Conservation (phyloP, 306 rosid species). For the Acacia crassicarpa region DNA sequence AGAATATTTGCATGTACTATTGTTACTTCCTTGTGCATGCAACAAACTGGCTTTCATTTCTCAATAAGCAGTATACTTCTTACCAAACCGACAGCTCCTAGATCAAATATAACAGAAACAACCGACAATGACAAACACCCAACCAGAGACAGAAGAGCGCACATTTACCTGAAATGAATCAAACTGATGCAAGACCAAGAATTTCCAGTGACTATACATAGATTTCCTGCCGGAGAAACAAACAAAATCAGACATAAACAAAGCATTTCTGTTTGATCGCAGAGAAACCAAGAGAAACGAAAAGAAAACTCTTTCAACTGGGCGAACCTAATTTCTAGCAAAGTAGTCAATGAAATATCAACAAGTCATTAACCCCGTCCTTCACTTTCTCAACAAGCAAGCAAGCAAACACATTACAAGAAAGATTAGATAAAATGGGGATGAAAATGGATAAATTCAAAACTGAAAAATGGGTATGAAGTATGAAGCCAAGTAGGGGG, state of each 20-base stretch:
- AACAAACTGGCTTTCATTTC: conserved; percentile 1
- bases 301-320: conserved; percentile 13
- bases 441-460: conserved; percentile 27
- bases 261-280: conserved; percentile 28
- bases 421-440: conserved; percentile 14
- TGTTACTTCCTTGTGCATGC: neutral
- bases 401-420: conserved; percentile 18
- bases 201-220: conserved; percentile 11
- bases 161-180: conserved; percentile 45
- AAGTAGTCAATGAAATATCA: conserved; percentile 35
- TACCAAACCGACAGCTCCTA: conserved; percentile 17
- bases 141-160: neutral
- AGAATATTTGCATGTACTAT: neutral
- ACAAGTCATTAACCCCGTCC: conserved; percentile 34
- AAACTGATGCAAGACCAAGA: conserved; percentile 33
- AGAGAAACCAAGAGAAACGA: conserved; percentile 7
- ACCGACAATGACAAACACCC: conserved; percentile 3
- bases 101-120: conserved; percentile 23
- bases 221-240: conserved; percentile 27
- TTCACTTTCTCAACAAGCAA: conserved; percentile 42
- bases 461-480: conserved; percentile 13
- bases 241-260: conserved; percentile 9
- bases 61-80: conserved; percentile 9
- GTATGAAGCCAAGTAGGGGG: neutral
- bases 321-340: conserved; percentile 27